phyloP scores from a whole-genome alignment of 768 basidiomycete genomes.

The Leucocoprinus leucothites region DNA sequence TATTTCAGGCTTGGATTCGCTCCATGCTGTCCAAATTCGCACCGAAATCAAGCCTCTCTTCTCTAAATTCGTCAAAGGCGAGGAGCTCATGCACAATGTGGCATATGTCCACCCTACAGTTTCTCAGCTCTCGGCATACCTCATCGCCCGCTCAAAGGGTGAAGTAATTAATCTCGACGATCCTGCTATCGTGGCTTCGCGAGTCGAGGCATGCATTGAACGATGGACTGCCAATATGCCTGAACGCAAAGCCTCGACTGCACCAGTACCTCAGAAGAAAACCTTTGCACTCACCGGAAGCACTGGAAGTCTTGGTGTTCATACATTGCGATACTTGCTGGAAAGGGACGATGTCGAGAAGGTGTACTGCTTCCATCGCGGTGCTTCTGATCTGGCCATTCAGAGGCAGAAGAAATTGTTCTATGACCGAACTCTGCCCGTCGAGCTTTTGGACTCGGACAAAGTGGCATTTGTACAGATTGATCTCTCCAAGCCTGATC shows the following conservation, averaged over 20 bases:
- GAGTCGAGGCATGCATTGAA: conserved; percentile 3
- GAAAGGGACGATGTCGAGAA: conserved; percentile 14
- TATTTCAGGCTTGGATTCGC: conserved; percentile 13
- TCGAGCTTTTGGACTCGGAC: neutral
- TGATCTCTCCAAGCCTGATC: conserved; percentile 3
- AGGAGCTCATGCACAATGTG: conserved; percentile 9
- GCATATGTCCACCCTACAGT: conserved; percentile 8
- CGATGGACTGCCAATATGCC: conserved; percentile 5
- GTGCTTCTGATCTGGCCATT: neutral
- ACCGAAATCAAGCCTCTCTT: conserved; percentile 6
- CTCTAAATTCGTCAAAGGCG: neutral
- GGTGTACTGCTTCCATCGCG: conserved; percentile 25
- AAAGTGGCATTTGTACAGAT: conserved; percentile 1
- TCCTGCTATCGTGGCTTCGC: neutral
- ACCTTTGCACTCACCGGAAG: conserved; percentile 30
- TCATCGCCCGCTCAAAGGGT: neutral
- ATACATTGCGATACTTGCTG: conserved; percentile 23
- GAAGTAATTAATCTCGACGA: neutral
- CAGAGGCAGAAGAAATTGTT: conserved; percentile 8
- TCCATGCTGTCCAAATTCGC: conserved; percentile 12
- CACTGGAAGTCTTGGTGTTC: conserved; percentile 29
- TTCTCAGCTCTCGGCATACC: conserved; percentile 5
- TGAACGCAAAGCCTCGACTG: neutral
- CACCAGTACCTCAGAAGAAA: conserved; percentile 13
- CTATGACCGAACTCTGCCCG: neutral